A percentile compares a stretch with the other conserved stretches of the same genome.
These are phyloP conservation scores for Trichosporon coremiiforme DNA, from an alignment of 1,284 basidiomycete genomes.

Conservation along the genomic window DNA sequence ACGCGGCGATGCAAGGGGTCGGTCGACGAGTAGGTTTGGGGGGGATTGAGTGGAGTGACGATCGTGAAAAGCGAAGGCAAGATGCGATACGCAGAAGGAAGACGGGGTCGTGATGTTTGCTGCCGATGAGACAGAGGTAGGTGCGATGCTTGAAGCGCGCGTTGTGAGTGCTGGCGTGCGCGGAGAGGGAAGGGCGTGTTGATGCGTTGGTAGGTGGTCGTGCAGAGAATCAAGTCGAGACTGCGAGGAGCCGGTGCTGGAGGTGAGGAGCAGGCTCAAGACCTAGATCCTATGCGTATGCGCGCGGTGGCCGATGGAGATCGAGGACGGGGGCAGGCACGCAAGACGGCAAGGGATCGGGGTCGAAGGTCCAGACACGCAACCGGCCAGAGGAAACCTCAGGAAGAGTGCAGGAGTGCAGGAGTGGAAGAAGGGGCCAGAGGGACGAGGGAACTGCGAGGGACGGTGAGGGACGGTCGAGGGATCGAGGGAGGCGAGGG, in stretches of 20 bases:
- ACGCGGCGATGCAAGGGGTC: constrained; percentile 1
- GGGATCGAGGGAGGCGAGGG: background rate
- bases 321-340: constrained; percentile 1
- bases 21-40: background rate
- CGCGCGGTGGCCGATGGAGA: constrained; percentile 8
- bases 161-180: background rate
- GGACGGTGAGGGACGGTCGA: background rate
- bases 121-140: background rate
- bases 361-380: constrained; percentile 9
- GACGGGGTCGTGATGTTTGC: constrained; percentile 11
- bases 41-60: background rate
- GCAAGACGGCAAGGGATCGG: background rate
- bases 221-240: constrained; percentile 3
- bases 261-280: background rate
- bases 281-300: background rate
- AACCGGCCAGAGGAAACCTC: background rate
- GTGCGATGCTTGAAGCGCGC: background rate
- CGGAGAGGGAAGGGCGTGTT: background rate
- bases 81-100: constrained; percentile 3
- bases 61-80: background rate
- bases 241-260: background rate
- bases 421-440: background rate
- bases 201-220: constrained; percentile 1
- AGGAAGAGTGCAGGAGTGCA: background rate
- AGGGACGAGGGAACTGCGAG: background rate